These are phyloP conservation scores for Quercus dentata DNA, from an alignment of 306 rosid genomes.

Conservation along the genomic window DNA sequence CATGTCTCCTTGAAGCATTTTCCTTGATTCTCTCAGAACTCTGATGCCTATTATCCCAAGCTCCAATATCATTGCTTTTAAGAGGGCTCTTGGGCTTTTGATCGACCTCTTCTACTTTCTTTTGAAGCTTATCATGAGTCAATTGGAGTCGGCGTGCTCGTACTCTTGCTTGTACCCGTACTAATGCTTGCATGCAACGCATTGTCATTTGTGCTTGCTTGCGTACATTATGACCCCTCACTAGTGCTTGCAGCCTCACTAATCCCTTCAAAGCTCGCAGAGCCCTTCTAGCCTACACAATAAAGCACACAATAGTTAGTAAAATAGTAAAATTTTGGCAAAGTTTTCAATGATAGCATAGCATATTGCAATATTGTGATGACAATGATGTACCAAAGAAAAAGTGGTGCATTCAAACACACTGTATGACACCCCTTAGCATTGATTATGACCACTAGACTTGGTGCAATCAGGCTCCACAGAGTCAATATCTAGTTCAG, in stretches of 20 bases:
- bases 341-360: neutral
- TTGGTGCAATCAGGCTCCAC: neutral
- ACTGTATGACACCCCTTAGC: too few relatives aligned
- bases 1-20: constrained; percentile 50
- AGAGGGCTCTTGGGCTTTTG: constrained; percentile 43
- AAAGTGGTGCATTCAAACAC: too few relatives aligned
- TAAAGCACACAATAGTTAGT: neutral
- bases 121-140: constrained; percentile 45
- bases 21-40: constrained; percentile 44
- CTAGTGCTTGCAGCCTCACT: constrained; percentile 89
- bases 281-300: constrained; percentile 80
- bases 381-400: too few relatives aligned
- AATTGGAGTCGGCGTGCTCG: constrained; percentile 70
- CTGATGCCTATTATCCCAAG: constrained; percentile 45
- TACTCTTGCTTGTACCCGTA: constrained; percentile 80
- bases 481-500: neutral
- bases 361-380: neutral
- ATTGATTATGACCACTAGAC: neutral
- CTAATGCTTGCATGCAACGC: constrained; percentile 97
- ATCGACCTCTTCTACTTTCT: constrained; percentile 18
- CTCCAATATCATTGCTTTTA: constrained; percentile 22
- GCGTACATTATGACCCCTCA: constrained; percentile 87
- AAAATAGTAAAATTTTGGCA: neutral
- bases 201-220: constrained; percentile 96
- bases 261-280: constrained; percentile 83